Base-by-base conservation (phyloP, 352 stramenopile species). In the Phytophthora brassicae region DNA sequence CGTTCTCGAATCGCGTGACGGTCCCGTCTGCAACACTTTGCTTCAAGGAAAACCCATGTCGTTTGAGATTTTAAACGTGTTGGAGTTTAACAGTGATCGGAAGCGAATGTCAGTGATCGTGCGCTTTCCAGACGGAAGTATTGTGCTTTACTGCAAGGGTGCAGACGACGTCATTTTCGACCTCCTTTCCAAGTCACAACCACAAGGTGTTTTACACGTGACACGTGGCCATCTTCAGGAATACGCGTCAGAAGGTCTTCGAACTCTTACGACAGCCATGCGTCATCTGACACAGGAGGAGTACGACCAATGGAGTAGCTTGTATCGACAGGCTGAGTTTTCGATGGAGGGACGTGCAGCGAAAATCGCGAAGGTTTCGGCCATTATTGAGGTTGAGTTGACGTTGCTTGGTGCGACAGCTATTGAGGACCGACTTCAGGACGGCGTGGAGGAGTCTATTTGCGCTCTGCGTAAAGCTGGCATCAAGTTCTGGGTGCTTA, bases 31-130 rank as follows among this genome's bases (percentile, higher is more conserved):
- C 41, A 60, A 94, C 41, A 81, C 83, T 3, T 17, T 75, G 16
- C 88, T 95, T 56, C 84, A 86, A 46, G 86, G 86, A 6, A 56
- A 65, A 33, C 55, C 71, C 8, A 74, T 87, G 77, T 90, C 82
- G 17, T 99, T 94, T 79, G 74, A 93, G 53, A 90, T 99, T 54
- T 71, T 99, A 48, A 97, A 98, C 45, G 86, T 99, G 5, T 96
- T 99, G 46, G 97, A 99, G 69, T 99, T 99, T 79, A 98, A 98
- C 70, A 98, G 92, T 49, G 89, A 98, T 49, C 81, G 98, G 12
- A 99, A 99, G 75, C 79, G 98, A 54, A 99, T 99, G 97, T 99
- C 94, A 17, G 91, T 99, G 31, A 78, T 99, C 29, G 88, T 98
- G 24, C 81, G 94, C 23, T 77, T 92, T 24, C 77, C 77, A 0